Percentiles rank a stretch among this genome's conserved stretches.
phyloP scores from a whole-genome alignment of 805 yeast species.

The Saccharomycopsis sp. region DNA sequence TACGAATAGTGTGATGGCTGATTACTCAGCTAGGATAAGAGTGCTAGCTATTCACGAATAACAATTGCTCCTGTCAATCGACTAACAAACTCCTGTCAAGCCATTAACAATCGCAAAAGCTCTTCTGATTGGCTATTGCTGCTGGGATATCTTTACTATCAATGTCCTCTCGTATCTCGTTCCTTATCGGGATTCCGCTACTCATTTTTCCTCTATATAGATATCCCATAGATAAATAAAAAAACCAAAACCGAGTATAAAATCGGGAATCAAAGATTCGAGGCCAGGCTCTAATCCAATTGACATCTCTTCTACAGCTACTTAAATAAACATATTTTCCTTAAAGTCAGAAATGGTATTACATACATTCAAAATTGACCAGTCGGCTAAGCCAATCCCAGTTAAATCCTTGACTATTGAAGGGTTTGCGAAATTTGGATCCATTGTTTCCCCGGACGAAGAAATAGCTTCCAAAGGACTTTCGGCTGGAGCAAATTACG shows the following conservation, averaged over 20 bases:
- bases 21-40: too few relatives aligned
- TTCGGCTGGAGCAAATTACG: constrained; percentile 64
- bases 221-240: neutral
- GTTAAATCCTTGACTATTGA: constrained; percentile 13
- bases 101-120: too few relatives aligned
- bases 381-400: constrained; percentile 2
- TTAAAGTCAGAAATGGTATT: too few relatives aligned
- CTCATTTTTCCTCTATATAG: neutral
- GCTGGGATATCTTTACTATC: too few relatives aligned
- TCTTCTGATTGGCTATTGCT: too few relatives aligned
- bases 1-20: too few relatives aligned
- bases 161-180: neutral
- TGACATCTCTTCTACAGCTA: too few relatives aligned
- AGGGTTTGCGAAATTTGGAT: constrained; percentile 16
- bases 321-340: too few relatives aligned
- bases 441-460: constrained; percentile 20
- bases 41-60: too few relatives aligned
- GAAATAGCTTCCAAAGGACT: constrained; percentile 5
- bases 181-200: neutral
- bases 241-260: neutral
- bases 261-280: neutral
- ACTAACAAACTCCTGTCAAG: too few relatives aligned
- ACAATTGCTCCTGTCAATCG: too few relatives aligned
- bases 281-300: too few relatives aligned
- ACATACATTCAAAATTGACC: constrained; percentile 9